Evolutionary conservation across 1,284 basidiomycete species (phyloP).

Genomic region (Microbotryum silenes-acaulis): DNA sequence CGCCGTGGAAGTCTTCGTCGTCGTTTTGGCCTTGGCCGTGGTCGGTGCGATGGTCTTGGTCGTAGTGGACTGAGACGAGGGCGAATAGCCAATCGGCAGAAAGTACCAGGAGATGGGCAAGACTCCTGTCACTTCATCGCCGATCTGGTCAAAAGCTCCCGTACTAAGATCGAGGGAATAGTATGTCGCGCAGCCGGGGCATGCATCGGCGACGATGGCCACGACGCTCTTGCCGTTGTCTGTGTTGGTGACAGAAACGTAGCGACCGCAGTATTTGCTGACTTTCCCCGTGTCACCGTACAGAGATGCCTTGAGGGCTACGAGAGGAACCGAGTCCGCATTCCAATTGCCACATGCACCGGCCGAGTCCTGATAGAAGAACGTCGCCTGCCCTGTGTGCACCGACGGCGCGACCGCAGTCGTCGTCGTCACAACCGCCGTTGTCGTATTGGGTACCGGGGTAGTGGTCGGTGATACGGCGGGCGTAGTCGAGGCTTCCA

Average conservation of each 20-base stretch:
- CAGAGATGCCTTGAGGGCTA: slow-evolving; percentile 32
- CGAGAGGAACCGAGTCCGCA: slow-evolving; percentile 28
- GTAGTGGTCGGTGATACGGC: too few species aligned
- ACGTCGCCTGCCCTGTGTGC: slow-evolving; percentile 1
- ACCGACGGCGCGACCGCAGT: too few species aligned
- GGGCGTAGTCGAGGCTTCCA: too few species aligned
- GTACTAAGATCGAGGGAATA: slow-evolving; percentile 72
- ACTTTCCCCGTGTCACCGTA: slow-evolving; percentile 46
- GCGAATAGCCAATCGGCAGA: neutral
- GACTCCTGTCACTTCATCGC: slow-evolving; percentile 50
- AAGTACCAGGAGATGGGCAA: slow-evolving; percentile 41
- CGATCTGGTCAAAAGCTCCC: slow-evolving; percentile 63
- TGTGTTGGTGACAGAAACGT: slow-evolving; percentile 57
- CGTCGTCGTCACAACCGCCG: too few species aligned
- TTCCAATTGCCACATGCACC: slow-evolving; percentile 23
- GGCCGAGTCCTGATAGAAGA: neutral
- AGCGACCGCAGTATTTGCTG: slow-evolving; percentile 59
- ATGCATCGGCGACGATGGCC: slow-evolving; percentile 64
- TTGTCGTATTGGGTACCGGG: too few species aligned
- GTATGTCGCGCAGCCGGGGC: slow-evolving; percentile 62
- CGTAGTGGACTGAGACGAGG: too few species aligned
- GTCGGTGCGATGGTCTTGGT: too few species aligned
- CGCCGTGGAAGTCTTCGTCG: too few species aligned
- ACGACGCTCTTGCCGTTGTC: slow-evolving; percentile 52
- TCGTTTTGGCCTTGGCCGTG: too few species aligned